Evolutionary conservation across 768 basidiomycete species (phyloP), one percentile per base, ranked within the genome.

Genomic region (Suillus spraguei): DNA sequence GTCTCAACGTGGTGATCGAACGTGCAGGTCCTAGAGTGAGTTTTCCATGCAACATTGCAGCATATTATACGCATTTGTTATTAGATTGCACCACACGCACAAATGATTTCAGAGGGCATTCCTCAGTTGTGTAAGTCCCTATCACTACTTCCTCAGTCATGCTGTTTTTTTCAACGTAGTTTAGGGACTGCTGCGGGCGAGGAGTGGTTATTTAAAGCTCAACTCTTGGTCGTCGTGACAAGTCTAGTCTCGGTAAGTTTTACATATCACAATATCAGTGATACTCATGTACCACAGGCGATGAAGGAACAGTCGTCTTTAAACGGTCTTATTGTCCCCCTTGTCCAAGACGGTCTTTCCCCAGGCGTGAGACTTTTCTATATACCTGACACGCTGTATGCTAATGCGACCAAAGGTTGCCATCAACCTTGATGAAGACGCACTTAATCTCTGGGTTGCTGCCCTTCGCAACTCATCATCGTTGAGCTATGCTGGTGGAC

Each of bases 401-500:
- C 22, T 41, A 54, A 17, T 17, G 54, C n/a, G 39, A 46, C 60
- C 66, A 66, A 59, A 94, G 92, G 81, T 80, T 36, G 80, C 82
- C n/a, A 76, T 83, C 41, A 82, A 90, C 65, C 81, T 97, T 28
- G 94, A 96, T 67, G 86, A 87, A 64, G 94, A 96, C 72, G 90
- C 85, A 0, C 72, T 95, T 54, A 80, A 79, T 47, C 83, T 97
- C 13, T 96, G 94, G 95, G 79, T 82, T 28, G 79, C 83, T 38
- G 84, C 90, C 1, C 76, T 95, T 42, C 82, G 87, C 55, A 91
- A 92, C 69, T 83, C 90, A 1, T 72, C 81, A 2, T 77, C 81
- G 1, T 71, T 93, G 9, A 76, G 82, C 13, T 82, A 76, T 64
- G 68, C 76, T n/a, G 74, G 79, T 59, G 83, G 83, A 2, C 80